These are phyloP conservation scores for Heimioporus retisporus DNA, from an alignment of 1,284 basidiomycete genomes.

Conservation along the genomic window DNA sequence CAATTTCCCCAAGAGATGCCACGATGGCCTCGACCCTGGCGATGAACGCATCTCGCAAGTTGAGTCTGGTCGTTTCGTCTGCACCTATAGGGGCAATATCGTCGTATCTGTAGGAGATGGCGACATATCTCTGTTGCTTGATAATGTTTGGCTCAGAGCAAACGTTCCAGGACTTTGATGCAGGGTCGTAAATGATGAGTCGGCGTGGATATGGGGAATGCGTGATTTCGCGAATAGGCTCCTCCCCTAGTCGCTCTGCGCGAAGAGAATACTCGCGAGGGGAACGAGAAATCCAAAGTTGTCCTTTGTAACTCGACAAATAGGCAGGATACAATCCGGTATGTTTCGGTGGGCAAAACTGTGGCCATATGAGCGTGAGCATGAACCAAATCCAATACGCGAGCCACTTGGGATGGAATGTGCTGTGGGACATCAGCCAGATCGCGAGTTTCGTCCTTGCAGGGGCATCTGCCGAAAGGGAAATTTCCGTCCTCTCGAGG, in stretches of 20 bases:
- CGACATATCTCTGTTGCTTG: slow-evolving; percentile 27
- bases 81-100: slow-evolving; percentile 19
- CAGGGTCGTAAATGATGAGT: slow-evolving; percentile 30
- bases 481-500: slow-evolving; percentile 1
- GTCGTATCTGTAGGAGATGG: slow-evolving; percentile 30
- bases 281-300: slow-evolving; percentile 38
- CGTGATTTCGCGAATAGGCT: slow-evolving; percentile 25
- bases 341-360: slow-evolving; percentile 6
- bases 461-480: slow-evolving; percentile 4
- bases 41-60: slow-evolving; percentile 11
- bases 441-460: slow-evolving; percentile 26
- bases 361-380: slow-evolving; percentile 28
- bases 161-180: slow-evolving; percentile 12
- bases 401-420: slow-evolving; percentile 27
- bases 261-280: slow-evolving; percentile 37
- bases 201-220: slow-evolving; percentile 29
- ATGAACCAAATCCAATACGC: slow-evolving; percentile 30
- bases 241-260: slow-evolving; percentile 6
- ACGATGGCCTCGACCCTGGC: slow-evolving; percentile 17
- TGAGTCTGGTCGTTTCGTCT: not conserved
- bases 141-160: slow-evolving; percentile 17
- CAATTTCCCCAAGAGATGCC: slow-evolving; percentile 20
- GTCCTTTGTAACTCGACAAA: slow-evolving; percentile 28
- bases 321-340: slow-evolving; percentile 28
- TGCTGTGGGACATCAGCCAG: slow-evolving; percentile 23